phyloP scores from a whole-genome alignment of 352 stramenopile genomes.

The Pythium plurisporium region DNA sequence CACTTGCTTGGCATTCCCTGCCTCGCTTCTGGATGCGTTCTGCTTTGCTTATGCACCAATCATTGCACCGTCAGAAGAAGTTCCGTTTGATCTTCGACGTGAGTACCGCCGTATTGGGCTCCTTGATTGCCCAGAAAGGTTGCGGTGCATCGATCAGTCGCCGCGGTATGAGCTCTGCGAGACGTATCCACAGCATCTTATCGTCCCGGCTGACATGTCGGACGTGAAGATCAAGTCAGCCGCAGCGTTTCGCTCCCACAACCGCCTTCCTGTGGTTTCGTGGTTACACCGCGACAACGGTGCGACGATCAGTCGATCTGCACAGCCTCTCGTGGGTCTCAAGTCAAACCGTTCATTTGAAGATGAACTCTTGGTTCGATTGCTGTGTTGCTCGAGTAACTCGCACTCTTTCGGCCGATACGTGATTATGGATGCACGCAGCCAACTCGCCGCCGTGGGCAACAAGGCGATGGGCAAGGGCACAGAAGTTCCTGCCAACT shows the following conservation, averaged over 20 bases:
- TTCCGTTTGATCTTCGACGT: conserved; percentile 68
- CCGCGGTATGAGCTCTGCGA: conserved; percentile 83
- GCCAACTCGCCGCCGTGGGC: conserved; percentile 78
- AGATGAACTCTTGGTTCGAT: conserved; percentile 69
- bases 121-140: conserved; percentile 47
- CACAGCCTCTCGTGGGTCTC: conserved; percentile 73
- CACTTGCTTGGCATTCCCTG: conserved; percentile 65
- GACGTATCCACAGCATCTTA: conserved; percentile 94
- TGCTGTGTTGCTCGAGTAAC: conserved; percentile 63
- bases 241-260: conserved; percentile 65
- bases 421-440: conserved; percentile 81
- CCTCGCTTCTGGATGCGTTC: conserved; percentile 71
- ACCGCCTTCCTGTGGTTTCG: conserved; percentile 63
- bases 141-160: conserved; percentile 80
- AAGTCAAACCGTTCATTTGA: conserved; percentile 74
- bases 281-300: conserved; percentile 73
- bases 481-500: conserved; percentile 95
- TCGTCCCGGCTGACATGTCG: conserved; percentile 90
- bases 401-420: conserved; percentile 46
- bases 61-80: conserved; percentile 69
- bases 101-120: conserved; percentile 82
- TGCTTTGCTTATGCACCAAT: conserved; percentile 74
- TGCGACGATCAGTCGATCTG: conserved; percentile 77
- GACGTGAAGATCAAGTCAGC: conserved; percentile 82
- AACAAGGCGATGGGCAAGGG: conserved; percentile 93